These are phyloP conservation scores for Boechera stricta DNA, from an alignment of 345 rosid species.

Conservation along the genomic window DNA sequence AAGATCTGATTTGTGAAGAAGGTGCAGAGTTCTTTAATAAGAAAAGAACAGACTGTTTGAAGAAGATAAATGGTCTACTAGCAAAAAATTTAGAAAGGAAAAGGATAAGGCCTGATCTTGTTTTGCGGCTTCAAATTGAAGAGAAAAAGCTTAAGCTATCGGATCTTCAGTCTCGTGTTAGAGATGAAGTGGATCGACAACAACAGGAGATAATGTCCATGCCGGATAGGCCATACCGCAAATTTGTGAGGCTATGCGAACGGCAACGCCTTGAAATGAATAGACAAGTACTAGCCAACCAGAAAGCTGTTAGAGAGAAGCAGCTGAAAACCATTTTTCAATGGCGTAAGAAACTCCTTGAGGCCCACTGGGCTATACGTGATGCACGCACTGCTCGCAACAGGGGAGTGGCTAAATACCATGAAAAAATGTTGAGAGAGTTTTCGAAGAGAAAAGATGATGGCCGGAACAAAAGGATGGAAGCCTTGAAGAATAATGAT, in stretches of 20 bases:
- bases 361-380: constrained; percentile 97
- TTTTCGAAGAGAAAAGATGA: constrained; percentile 97
- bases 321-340: constrained; percentile 94
- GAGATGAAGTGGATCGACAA: constrained; percentile 92
- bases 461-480: constrained; percentile 96
- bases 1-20: constrained; percentile 92
- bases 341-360: constrained; percentile 99
- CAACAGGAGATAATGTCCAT: constrained; percentile 99
- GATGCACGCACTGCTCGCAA: constrained; percentile 99
- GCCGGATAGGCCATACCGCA: constrained; percentile 98
- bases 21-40: constrained; percentile 77
- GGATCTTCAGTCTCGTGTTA: constrained; percentile 81
- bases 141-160: constrained; percentile 86
- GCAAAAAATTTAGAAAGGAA: constrained; percentile 93
- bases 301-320: constrained; percentile 86
- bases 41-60: constrained; percentile 80
- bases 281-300: constrained; percentile 88
- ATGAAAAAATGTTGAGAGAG: constrained; percentile 94
- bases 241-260: constrained; percentile 96
- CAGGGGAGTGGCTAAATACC: constrained; percentile 99
- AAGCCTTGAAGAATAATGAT: constrained; percentile 98
- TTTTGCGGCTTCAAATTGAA: constrained; percentile 94
- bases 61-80: constrained; percentile 78
- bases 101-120: constrained; percentile 99
- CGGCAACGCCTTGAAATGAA: constrained; percentile 92